A percentile compares a stretch with the other conserved stretches of the same genome.
Evolutionary conservation across 2,329 filamentous ascomycete genomes (phyloP).

Genomic region (Teratosphaeria epicoccoides): DNA sequence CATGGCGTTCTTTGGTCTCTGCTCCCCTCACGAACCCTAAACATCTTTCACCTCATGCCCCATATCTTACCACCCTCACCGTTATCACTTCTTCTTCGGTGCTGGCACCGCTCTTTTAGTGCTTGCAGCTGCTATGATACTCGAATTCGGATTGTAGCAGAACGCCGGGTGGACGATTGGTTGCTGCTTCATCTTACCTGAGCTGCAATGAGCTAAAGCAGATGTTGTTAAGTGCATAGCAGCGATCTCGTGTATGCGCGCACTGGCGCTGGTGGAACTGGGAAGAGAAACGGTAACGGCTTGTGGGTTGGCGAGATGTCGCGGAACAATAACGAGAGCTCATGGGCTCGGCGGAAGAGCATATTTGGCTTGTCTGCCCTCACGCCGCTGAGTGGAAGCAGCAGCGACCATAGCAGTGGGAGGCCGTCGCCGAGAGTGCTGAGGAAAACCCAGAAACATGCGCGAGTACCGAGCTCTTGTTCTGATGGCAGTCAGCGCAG

Average conservation of each 20-base stretch:
- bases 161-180: conserved; percentile 1
- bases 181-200: background rate
- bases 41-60: background rate
- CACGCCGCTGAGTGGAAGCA: conserved; percentile 7
- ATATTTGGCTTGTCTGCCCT: conserved; percentile 25
- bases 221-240: conserved; percentile 2
- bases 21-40: background rate
- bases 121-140: background rate
- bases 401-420: background rate
- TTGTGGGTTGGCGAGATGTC: conserved; percentile 9
- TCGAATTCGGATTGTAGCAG: background rate
- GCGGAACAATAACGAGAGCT: conserved; percentile 20
- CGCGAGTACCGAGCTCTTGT: conserved; percentile 12
- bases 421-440: conserved; percentile 13
- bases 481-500: conserved; percentile 5
- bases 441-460: conserved; percentile 17
- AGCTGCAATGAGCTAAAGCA: conserved; percentile 1
- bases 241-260: conserved; percentile 4
- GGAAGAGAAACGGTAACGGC: background rate
- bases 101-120: background rate
- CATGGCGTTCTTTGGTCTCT: background rate
- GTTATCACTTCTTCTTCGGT: background rate
- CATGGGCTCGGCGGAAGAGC: conserved; percentile 21
- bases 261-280: background rate
- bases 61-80: background rate